Percentiles rank a stretch among this genome's conserved stretches.
These are phyloP conservation scores for Psilocybe sp. DNA, from an alignment of 768 basidiomycete genomes.

Conservation along the genomic window DNA sequence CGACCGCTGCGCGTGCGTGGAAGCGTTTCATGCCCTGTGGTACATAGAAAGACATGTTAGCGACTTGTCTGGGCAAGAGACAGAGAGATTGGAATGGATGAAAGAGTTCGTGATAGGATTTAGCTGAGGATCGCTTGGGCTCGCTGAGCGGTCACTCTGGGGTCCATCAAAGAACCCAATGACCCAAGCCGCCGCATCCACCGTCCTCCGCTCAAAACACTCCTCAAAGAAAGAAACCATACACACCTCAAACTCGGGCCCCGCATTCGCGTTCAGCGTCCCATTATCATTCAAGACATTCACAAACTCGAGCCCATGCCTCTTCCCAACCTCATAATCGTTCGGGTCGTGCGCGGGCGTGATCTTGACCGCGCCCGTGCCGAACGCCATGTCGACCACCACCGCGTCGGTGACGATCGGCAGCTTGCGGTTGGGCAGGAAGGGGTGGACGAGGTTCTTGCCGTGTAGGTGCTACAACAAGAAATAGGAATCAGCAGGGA, in stretches of 20 bases:
- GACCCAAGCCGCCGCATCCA: too few species aligned
- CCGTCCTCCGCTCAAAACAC: too few species aligned
- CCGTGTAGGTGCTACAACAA: slow-evolving; percentile 81
- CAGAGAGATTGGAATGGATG: too few species aligned
- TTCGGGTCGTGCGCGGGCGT: slow-evolving; percentile 97
- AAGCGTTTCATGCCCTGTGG: slow-evolving; percentile 93
- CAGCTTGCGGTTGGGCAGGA: slow-evolving; percentile 72
- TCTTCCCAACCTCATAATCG: slow-evolving; percentile 90
- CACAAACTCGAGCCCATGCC: slow-evolving; percentile 89
- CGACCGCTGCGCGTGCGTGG: slow-evolving; percentile 82
- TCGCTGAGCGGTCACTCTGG: too few species aligned
- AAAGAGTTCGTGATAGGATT: too few species aligned
- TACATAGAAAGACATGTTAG: background rate
- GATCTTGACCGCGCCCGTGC: slow-evolving; percentile 98
- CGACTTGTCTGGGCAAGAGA: too few species aligned
- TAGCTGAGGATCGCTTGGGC: too few species aligned
- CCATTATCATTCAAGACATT: slow-evolving; percentile 97
- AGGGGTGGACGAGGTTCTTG: slow-evolving; percentile 88
- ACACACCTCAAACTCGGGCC: slow-evolving; percentile 53
- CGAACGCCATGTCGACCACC: slow-evolving; percentile 92
- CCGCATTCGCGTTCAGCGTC: slow-evolving; percentile 89
- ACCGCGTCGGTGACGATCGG: slow-evolving; percentile 87
- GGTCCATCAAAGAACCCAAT: too few species aligned
- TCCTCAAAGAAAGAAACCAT: too few species aligned
- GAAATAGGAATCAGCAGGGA: background rate